Conservation (phyloP, 768 basidiomycete genomes). For the Russula foetens region DNA sequence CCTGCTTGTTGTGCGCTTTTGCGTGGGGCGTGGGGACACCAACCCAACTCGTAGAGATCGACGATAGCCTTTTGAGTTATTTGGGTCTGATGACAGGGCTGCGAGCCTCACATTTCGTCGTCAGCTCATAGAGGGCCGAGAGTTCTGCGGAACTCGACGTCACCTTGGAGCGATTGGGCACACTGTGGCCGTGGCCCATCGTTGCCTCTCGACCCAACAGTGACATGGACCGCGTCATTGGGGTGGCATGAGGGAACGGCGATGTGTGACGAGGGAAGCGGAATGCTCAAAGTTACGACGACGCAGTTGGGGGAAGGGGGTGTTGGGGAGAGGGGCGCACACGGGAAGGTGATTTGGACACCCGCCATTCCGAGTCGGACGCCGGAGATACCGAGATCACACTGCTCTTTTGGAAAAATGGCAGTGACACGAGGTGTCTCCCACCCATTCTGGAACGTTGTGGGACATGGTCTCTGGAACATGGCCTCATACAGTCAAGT, state of each 20-base stretch:
- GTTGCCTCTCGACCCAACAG: not conserved
- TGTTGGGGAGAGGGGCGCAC: not conserved
- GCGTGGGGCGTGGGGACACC: not conserved
- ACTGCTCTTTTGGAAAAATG: not conserved
- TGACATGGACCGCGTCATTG: not conserved
- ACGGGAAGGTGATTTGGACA: not conserved
- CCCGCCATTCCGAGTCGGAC: slow-evolving; percentile 8
- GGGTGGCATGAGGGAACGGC: not conserved
- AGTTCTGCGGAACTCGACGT: not conserved
- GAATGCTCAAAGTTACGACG: not conserved
- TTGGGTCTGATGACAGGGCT: not conserved
- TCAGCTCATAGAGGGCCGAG: not conserved
- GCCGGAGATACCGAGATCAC: not conserved
- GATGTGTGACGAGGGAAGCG: not conserved
- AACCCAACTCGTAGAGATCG: not conserved
- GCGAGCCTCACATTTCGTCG: not conserved
- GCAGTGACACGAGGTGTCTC: slow-evolving; percentile 4
- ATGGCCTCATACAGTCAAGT: not conserved
- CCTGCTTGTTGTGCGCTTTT: not conserved
- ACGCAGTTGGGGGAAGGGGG: not conserved
- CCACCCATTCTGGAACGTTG: not conserved
- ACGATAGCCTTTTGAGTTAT: slow-evolving; percentile 10
- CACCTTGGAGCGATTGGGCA: not conserved
- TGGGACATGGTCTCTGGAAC: not conserved
- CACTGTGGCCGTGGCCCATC: not conserved